phyloP scores from a whole-genome alignment of 2,329 filamentous ascomycete genomes.

The Xylaria sp. region DNA sequence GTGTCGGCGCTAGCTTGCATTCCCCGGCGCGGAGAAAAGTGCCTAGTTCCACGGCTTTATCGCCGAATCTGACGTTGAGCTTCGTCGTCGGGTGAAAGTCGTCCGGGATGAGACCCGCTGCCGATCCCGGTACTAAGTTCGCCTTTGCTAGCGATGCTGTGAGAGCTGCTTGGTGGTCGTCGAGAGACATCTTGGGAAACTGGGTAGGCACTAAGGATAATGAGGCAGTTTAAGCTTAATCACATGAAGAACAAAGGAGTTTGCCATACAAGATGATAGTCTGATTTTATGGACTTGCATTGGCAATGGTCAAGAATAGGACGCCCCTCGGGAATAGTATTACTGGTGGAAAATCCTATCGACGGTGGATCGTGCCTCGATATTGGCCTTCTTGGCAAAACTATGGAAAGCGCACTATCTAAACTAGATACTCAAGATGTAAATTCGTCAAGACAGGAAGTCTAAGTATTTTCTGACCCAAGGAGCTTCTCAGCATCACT shows the following conservation, averaged over 20 bases:
- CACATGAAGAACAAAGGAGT: neutral
- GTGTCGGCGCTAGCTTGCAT: constrained; percentile 52
- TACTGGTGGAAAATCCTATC: constrained; percentile 37
- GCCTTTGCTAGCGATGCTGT: constrained; percentile 52
- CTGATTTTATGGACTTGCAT: constrained; percentile 7
- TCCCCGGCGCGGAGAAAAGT: constrained; percentile 56
- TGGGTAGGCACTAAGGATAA: neutral
- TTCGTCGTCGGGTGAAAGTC: constrained; percentile 57
- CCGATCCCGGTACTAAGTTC: constrained; percentile 55
- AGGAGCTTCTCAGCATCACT: constrained; percentile 18
- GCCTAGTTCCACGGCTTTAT: constrained; percentile 51
- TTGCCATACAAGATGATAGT: neutral
- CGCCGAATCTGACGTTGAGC: constrained; percentile 54
- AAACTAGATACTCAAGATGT: neutral
- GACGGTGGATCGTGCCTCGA: constrained; percentile 28
- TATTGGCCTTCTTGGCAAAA: constrained; percentile 26
- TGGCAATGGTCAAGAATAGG: neutral
- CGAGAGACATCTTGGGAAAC: constrained; percentile 39
- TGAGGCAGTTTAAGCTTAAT: neutral
- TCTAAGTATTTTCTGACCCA: neutral
- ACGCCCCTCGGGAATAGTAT: constrained; percentile 9
- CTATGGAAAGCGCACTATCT: neutral
- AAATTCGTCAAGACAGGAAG: neutral
- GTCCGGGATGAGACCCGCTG: constrained; percentile 54
- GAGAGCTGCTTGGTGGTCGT: constrained; percentile 44